Conservation (phyloP, 306 rosid genomes). For the Lotus japonicus region DNA sequence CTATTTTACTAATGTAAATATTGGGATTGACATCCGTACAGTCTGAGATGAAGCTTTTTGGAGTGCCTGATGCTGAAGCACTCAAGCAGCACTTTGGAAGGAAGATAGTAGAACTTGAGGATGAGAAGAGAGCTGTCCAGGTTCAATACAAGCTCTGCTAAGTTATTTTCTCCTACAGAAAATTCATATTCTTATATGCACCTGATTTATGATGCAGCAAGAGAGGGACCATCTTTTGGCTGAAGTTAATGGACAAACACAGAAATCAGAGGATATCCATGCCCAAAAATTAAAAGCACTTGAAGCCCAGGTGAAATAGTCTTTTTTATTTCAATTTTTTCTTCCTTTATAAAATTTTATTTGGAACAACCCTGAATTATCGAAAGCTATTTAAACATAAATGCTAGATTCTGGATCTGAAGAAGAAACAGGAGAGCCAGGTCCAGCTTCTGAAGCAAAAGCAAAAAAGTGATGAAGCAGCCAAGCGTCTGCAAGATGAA, state of each 20-base stretch:
- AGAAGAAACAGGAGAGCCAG: constrained; percentile 94
- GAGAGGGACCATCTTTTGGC: constrained; percentile 83
- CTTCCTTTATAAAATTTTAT: neutral
- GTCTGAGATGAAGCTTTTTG: constrained; percentile 91
- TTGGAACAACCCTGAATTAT: constrained; percentile 5
- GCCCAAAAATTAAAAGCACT: constrained; percentile 83
- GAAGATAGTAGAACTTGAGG: constrained; percentile 89
- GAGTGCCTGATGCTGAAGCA: constrained; percentile 55
- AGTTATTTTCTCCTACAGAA: constrained; percentile 13
- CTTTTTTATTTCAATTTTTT: neutral
- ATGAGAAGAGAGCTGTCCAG: constrained; percentile 88
- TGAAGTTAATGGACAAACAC: constrained; percentile 93
- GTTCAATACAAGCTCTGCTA: constrained; percentile 33
- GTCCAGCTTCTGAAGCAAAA: constrained; percentile 94
- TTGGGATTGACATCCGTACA: constrained; percentile 30
- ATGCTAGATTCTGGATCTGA: constrained; percentile 77
- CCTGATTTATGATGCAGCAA: constrained; percentile 49
- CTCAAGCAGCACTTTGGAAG: constrained; percentile 95
- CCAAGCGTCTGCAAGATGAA: constrained; percentile 92
- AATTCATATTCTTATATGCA: constrained; percentile 26
- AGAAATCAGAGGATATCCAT: constrained; percentile 76
- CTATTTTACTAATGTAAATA: neutral
- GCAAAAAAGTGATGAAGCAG: constrained; percentile 96
- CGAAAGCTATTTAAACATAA: constrained; percentile 20
- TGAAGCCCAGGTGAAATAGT: constrained; percentile 71